A percentile compares a stretch with the other conserved stretches of the same genome.
phyloP scores from a whole-genome alignment of 2,329 filamentous ascomycete species.

The Fusarium papillatum region DNA sequence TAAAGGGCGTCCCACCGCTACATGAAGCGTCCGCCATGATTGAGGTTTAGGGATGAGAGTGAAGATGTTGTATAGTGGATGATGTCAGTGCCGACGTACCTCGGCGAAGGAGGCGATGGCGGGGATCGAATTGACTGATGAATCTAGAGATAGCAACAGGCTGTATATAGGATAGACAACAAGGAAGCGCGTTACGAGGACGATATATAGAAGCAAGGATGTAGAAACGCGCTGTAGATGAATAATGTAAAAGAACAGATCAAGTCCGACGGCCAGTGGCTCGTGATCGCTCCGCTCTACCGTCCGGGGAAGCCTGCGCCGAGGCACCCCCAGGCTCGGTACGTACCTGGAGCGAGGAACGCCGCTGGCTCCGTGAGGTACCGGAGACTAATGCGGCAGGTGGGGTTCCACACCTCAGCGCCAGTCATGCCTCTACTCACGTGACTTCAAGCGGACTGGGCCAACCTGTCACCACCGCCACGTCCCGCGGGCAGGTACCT shows the following conservation, averaged over 20 bases:
- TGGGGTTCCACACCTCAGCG: slow-evolving; percentile 23
- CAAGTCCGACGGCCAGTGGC: slow-evolving; percentile 33
- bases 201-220: neutral
- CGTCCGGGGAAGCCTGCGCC: slow-evolving; percentile 44
- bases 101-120: slow-evolving; percentile 30
- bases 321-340: slow-evolving; percentile 28
- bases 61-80: slow-evolving; percentile 4
- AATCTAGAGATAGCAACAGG: slow-evolving; percentile 1
- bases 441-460: slow-evolving; percentile 36
- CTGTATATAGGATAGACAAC: neutral
- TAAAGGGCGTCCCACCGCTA: slow-evolving; percentile 58
- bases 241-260: slow-evolving; percentile 30
- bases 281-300: slow-evolving; percentile 42
- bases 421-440: slow-evolving; percentile 34
- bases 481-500: slow-evolving; percentile 22
- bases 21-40: slow-evolving; percentile 58
- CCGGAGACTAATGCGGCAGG: slow-evolving; percentile 38
- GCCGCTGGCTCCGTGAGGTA: neutral
- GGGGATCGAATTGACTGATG: slow-evolving; percentile 2
- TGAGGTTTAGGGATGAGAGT: neutral
- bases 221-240: slow-evolving; percentile 20
- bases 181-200: too few species aligned
- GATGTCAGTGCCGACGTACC: slow-evolving; percentile 22
- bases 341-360: slow-evolving; percentile 21
- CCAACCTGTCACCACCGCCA: slow-evolving; percentile 47